Evolutionary conservation across 2,329 filamentous ascomycete genomes (phyloP), one percentile per base, ranked within the genome.

Genomic region (Dothideomycetes sp.): DNA sequence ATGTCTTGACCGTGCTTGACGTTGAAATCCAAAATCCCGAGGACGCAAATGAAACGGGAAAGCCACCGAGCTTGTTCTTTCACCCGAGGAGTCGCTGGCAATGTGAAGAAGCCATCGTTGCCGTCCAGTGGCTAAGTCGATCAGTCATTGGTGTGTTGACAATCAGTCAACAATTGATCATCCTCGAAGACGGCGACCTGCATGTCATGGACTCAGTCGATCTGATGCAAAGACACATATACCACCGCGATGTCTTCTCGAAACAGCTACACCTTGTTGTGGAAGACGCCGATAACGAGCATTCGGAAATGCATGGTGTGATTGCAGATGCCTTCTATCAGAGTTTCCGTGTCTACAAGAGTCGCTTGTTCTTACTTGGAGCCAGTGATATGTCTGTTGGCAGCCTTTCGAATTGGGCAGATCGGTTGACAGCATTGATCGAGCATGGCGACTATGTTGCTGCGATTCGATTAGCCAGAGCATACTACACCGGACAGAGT

Each of bases 311-410:
- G 79, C 91, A 96, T 62, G 89, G 89, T 2, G 88, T 96, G 7
- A 85, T 96, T 33, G 89, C 89, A 6, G 91, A 98, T 68, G 91
- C 88, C 0, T 98, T 95, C 53, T 89, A 89, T 57, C 96, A 96
- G 86, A 95, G 89, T 61, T 89, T 96, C 63, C 86, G 84, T 54
- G 76, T 86, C 3, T 98, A 96, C 64, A 98, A 96, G 61, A 88
- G 91, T 4, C 77, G 89, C 20, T 70, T 95, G 24, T 98, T 98
- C 55, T 66, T 96, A 4, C 70, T 98, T 7, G 88, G 91, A n/a
- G 88, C 89, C 64, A 91, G 89, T 55, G 89, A 96, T 55, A 69
- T 95, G 28, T 85, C 86, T 0, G 84, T 96, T 33, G 91, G 91
- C 2, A 84, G 83, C 4, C 64, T 98, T 23, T 96, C 91, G 1